Conservation (phyloP, 1,139 yeast genomes). For the Scheffersomyces titani region DNA sequence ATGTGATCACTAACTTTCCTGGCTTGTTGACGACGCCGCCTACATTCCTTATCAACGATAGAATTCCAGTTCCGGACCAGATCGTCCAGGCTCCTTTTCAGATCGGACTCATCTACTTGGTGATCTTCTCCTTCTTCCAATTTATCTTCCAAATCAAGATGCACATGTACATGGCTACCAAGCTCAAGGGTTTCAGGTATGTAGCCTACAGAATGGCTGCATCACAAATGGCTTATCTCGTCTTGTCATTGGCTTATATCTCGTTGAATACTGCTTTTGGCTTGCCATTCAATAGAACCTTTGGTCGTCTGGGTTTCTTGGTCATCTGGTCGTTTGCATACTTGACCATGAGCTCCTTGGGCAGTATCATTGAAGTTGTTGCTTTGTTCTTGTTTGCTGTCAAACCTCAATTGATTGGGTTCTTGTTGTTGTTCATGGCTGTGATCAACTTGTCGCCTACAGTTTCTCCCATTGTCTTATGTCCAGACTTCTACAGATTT, state of each 20-base stretch:
- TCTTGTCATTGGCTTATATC: conserved; percentile 44
- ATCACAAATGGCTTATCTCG: conserved; percentile 44
- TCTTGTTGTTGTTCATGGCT: conserved; percentile 47
- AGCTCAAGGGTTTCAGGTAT: conserved; percentile 38
- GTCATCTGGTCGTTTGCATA: conserved; percentile 49
- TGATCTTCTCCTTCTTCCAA: conserved; percentile 34
- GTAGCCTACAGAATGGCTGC: conserved; percentile 39
- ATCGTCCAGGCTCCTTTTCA: conserved; percentile 33
- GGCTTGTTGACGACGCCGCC: conserved; percentile 26
- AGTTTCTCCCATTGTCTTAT: conserved; percentile 46
- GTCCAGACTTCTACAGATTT: conserved; percentile 47
- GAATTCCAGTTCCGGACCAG: conserved; percentile 23
- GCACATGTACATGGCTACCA: conserved; percentile 28
- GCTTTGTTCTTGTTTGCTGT: conserved; percentile 38
- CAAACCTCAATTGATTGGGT: conserved; percentile 45
- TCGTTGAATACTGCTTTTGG: conserved; percentile 48
- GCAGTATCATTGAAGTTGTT: conserved; percentile 49
- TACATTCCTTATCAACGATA: conserved; percentile 17
- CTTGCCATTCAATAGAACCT: conserved; percentile 27
- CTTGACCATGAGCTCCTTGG: conserved; percentile 51
- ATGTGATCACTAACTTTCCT: conserved; percentile 21
- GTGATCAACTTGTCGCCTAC: conserved; percentile 50
- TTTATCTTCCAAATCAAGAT: conserved; percentile 28
- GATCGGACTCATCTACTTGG: conserved; percentile 33
- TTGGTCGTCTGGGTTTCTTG: conserved; percentile 51